phyloP scores from a whole-genome alignment of 345 rosid genomes.

The Barbarea vulgaris region DNA sequence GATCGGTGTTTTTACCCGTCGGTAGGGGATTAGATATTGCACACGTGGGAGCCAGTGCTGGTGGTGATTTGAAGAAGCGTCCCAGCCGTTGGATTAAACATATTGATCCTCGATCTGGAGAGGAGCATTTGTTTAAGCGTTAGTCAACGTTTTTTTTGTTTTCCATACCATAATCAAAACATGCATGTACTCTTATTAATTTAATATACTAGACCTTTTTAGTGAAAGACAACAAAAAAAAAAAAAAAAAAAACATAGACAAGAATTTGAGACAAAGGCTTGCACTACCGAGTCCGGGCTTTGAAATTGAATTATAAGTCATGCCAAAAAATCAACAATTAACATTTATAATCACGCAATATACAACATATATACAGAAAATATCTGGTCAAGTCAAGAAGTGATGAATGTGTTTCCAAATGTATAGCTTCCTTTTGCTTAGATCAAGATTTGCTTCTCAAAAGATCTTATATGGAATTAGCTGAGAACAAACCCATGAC shows the following conservation, averaged over 20 bases:
- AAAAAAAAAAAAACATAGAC: neutral
- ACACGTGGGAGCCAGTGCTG: constrained; percentile 50
- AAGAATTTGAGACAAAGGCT: neutral
- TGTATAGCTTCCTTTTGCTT: neutral
- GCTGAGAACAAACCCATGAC: neutral
- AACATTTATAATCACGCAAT: neutral
- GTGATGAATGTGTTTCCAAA: neutral
- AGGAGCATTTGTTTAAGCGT: constrained; percentile 66
- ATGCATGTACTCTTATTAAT: neutral
- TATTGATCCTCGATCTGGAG: constrained; percentile 65
- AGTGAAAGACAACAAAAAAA: neutral
- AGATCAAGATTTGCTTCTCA: neutral
- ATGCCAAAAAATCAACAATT: neutral
- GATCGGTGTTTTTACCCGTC: constrained; percentile 70
- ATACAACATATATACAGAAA: neutral
- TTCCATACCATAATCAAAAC: neutral
- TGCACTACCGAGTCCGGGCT: neutral
- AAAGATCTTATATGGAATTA: neutral
- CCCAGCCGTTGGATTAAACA: constrained; percentile 79
- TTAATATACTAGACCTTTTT: neutral
- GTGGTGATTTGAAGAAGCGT: constrained; percentile 22
- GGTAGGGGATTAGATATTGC: constrained; percentile 80
- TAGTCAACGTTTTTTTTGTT: neutral
- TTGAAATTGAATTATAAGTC: neutral
- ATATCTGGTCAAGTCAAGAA: neutral